A percentile compares a stretch with the other conserved stretches of the same genome.
These are phyloP conservation scores for Citrus medica DNA, from an alignment of 345 rosid species.

Conservation along the genomic window DNA sequence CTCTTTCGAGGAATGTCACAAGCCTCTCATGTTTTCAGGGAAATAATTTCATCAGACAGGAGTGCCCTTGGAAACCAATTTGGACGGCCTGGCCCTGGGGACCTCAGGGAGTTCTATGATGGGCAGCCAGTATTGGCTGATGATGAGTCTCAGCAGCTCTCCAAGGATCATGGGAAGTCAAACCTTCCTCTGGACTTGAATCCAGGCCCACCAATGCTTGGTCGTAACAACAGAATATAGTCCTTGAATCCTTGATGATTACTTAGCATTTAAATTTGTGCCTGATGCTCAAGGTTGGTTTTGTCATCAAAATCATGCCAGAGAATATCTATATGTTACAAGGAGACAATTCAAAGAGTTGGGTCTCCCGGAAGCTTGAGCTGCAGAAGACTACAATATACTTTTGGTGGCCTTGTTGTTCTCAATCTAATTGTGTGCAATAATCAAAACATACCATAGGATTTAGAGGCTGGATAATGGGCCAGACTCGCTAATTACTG, in stretches of 20 bases:
- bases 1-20: slow-evolving; percentile 44
- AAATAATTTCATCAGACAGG: slow-evolving; percentile 38
- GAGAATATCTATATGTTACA: not conserved
- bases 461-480: too few species aligned
- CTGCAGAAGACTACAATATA: not conserved
- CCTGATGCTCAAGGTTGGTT: not conserved
- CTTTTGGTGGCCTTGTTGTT: not conserved
- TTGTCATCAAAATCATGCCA: not conserved
- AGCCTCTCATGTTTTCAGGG: slow-evolving; percentile 51
- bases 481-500: not conserved
- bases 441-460: not conserved
- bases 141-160: slow-evolving; percentile 62
- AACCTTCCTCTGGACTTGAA: slow-evolving; percentile 52
- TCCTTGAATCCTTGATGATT: not conserved
- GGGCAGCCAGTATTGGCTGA: slow-evolving; percentile 52
- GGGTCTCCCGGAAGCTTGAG: slow-evolving; percentile 3
- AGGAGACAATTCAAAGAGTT: not conserved
- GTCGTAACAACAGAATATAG: slow-evolving; percentile 35
- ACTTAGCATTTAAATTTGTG: slow-evolving; percentile 20
- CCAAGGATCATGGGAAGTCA: slow-evolving; percentile 53
- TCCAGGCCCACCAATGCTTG: slow-evolving; percentile 37
- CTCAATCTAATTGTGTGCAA: not conserved
- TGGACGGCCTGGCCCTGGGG: slow-evolving; percentile 25
- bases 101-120: slow-evolving; percentile 33
- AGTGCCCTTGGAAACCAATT: slow-evolving; percentile 37